Percentiles rank a stretch among this genome's conserved stretches.
Evolutionary conservation across 106 monocot genomes (phyloP).

Genomic region (Dioscorea zingiberensis): DNA sequence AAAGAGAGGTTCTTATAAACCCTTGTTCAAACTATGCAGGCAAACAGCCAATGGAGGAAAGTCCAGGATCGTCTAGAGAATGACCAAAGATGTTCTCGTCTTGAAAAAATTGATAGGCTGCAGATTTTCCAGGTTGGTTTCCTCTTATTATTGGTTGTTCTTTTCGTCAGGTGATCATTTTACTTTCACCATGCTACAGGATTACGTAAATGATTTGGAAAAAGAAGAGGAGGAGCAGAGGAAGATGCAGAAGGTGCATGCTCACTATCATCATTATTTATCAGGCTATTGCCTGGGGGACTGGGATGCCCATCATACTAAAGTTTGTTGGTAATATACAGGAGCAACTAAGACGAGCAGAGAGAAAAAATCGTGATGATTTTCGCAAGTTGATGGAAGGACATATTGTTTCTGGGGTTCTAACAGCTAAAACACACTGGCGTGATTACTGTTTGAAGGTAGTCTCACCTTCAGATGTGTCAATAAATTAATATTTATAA

Average conservation of each 20-base stretch:
- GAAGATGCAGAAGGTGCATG: conserved; percentile 71
- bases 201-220: conserved; percentile 86
- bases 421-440: conserved; percentile 95
- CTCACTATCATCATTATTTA: background rate
- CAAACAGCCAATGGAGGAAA: conserved; percentile 87
- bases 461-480: background rate
- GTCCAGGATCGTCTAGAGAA: conserved; percentile 84
- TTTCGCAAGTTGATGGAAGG: conserved; percentile 88
- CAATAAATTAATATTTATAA: background rate
- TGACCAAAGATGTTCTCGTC: conserved; percentile 83
- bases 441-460: conserved; percentile 92
- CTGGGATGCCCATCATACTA: too few relatives aligned
- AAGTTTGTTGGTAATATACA: conserved; percentile 8
- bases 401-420: conserved; percentile 56
- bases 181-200: conserved; percentile 41
- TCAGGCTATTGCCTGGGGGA: too few relatives aligned
- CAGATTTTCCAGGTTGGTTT: conserved; percentile 79
- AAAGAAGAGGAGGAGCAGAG: conserved; percentile 91
- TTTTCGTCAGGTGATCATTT: background rate
- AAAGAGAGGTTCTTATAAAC: background rate
- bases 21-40: conserved; percentile 27
- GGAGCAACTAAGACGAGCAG: conserved; percentile 65
- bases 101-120: conserved; percentile 85
- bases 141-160: background rate
- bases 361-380: conserved; percentile 91